phyloP scores from a whole-genome alignment of 345 rosid genomes.

The Melaleuca alternifolia region DNA sequence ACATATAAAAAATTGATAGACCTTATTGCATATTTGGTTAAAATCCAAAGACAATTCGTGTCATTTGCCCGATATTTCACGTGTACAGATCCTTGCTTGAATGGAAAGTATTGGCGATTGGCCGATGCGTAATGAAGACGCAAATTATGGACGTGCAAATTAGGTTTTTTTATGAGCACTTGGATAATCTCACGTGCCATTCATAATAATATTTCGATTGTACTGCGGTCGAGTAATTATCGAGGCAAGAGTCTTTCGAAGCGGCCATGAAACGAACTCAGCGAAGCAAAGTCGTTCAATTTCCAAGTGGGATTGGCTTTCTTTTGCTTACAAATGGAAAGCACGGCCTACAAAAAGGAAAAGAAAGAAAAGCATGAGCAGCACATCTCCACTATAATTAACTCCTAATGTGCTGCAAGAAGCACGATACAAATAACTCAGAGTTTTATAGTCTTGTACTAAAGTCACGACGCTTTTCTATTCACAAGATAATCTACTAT shows the following conservation, averaged over 20 bases:
- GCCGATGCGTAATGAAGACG: accelerated
- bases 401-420: accelerated
- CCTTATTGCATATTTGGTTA: too few relatives aligned
- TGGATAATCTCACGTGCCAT: neutral
- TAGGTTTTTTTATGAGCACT: neutral
- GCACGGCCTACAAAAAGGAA: neutral
- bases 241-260: neutral
- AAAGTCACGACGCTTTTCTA: accelerated
- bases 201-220: neutral
- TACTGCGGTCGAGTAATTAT: neutral
- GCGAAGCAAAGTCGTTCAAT: neutral
- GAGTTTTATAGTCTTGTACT: neutral
- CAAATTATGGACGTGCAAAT: neutral
- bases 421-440: neutral
- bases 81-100: accelerated
- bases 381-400: neutral
- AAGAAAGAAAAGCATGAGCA: neutral
- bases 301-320: neutral
- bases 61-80: neutral
- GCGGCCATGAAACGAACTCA: neutral
- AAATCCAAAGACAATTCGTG: too few relatives aligned
- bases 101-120: neutral
- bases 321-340: neutral
- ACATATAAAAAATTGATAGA: too few relatives aligned
- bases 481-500: neutral